Base-by-base conservation (phyloP, 192 early-diverging fungal genomes). In the Geranomyces michiganensis region DNA sequence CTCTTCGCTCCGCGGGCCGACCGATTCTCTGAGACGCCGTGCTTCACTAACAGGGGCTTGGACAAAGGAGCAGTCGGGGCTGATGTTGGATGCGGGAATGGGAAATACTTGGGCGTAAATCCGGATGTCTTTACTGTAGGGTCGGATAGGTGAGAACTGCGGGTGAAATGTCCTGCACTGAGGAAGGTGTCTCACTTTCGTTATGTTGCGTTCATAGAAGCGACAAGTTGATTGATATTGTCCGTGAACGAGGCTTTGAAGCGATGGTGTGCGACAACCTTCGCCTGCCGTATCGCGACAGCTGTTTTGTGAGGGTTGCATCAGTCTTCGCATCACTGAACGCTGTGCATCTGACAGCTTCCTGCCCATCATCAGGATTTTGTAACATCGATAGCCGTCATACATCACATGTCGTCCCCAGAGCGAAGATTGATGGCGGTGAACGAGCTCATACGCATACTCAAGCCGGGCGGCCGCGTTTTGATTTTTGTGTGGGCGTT, bases 1-100 rank as follows among this genome's bases (percentile, higher is more conserved):
- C 8, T 29, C 8, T 29, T 19, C 19, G 59, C 33, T 61, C 29
- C 33, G 59, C 27, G 33, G 4, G 21, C 30, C 59, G 19, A 55
- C 5, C 3, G 3, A 8, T 21, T 26, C 14, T 3, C 36, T 41
- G 9, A 27, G 19, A 60, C 56, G 10, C 8, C 58, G 17, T 60
- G 58, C 29, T 60, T 33, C 26, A 12, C 21, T 3, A 3, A 41
- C 24, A 71, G 71, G 29, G 78, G 65, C 0, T 81, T 89, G 62
- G 76, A 84, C 0, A 5, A 72, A 2, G 94, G 92, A 6, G 91
- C 90, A 58, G 30, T 99, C 1, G 96, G 96, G 14, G 92, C 91
- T 0, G 96, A 99, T 79, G 88, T 99, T 27, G 96, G 96, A 19
- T 96, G 96, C 71, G 96, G 96, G 13, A 99, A 99, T 79, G 96